Percentiles rank a stretch among this genome's conserved stretches.
Conservation (phyloP, 1,139 yeast genomes). For the Pichia norvegensis region DNA sequence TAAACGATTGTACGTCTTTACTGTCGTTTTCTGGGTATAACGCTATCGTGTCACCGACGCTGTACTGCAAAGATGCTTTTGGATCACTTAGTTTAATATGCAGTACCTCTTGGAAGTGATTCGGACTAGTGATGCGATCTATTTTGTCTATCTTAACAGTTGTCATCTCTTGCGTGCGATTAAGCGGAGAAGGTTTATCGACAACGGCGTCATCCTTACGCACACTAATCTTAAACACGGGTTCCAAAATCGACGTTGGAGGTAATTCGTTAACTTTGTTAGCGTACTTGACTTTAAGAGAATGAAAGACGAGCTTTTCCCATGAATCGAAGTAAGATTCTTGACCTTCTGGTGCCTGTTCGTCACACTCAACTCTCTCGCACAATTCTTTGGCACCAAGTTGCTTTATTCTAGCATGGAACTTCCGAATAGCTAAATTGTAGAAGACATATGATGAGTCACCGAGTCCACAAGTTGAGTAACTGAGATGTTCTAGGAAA, state of each 20-base stretch:
- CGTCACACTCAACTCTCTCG: constrained; percentile 83
- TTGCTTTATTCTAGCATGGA: constrained; percentile 70
- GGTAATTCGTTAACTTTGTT: constrained; percentile 25
- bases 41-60: constrained; percentile 77
- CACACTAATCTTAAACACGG: constrained; percentile 32
- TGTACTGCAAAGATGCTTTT: constrained; percentile 31
- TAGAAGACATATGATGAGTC: constrained; percentile 85
- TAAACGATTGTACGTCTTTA: constrained; percentile 53
- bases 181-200: background rate
- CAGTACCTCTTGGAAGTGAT: constrained; percentile 89
- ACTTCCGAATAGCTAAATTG: constrained; percentile 76
- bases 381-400: constrained; percentile 73
- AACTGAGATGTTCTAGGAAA: constrained; percentile 51
- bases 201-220: constrained; percentile 10
- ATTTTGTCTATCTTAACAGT: constrained; percentile 29
- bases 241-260: constrained; percentile 38
- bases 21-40: constrained; percentile 69
- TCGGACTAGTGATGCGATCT: constrained; percentile 27
- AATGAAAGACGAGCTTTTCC: constrained; percentile 47
- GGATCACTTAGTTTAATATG: constrained; percentile 40
- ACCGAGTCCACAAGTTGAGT: constrained; percentile 87
- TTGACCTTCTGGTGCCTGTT: constrained; percentile 68
- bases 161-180: constrained; percentile 13
- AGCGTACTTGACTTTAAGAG: constrained; percentile 28
- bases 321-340: constrained; percentile 75